Percentiles rank a stretch among this genome's conserved stretches.
phyloP scores from a whole-genome alignment of 495 filamentous ascomycete species.

The Neurospora intermedia region DNA sequence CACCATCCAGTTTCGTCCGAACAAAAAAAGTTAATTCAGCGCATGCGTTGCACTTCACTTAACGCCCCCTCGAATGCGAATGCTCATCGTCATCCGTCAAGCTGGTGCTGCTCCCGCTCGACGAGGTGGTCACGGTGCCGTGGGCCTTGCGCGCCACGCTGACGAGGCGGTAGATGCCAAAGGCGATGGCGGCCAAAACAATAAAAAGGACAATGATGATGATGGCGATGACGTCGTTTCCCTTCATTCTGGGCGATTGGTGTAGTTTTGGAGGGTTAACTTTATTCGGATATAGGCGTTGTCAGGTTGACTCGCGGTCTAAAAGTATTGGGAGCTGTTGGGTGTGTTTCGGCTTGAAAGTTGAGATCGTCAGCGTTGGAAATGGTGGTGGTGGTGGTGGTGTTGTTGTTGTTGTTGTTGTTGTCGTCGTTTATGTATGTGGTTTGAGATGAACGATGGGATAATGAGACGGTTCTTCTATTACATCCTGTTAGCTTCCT shows the following conservation, averaged over 20 bases:
- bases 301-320: not conserved
- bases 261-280: not conserved
- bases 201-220: constrained; percentile 75
- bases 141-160: constrained; percentile 35
- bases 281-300: not conserved
- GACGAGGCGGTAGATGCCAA: constrained; percentile 54
- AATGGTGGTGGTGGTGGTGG: not conserved
- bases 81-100: not conserved
- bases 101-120: constrained; percentile 21
- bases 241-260: constrained; percentile 40
- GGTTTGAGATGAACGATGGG: not conserved
- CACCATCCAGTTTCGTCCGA: not conserved
- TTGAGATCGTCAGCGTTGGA: not conserved
- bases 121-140: constrained; percentile 17
- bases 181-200: constrained; percentile 57
- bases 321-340: not conserved
- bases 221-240: constrained; percentile 72
- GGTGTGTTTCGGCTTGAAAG: not conserved
- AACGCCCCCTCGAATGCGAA: not conserved
- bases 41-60: not conserved
- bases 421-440: not conserved
- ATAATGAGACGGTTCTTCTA: not conserved
- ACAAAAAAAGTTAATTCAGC: not conserved
- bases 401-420: not conserved
- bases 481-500: not conserved